A percentile compares a stretch with the other conserved stretches of the same genome.
These are phyloP conservation scores for Daldinia sp. DNA, from an alignment of 2,329 filamentous ascomycete species.

Conservation along the genomic window DNA sequence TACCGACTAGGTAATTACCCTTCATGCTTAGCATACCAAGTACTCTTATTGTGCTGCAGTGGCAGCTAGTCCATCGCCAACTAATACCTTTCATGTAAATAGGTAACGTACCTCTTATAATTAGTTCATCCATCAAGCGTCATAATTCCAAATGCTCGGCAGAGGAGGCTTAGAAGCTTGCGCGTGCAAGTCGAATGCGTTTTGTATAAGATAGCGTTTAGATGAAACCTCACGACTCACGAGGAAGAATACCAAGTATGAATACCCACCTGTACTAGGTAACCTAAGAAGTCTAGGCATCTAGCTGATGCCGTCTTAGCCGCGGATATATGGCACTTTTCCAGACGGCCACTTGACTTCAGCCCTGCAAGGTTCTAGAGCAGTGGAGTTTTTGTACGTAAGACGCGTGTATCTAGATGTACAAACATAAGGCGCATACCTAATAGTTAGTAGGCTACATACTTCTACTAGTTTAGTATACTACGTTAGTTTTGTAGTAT, in stretches of 20 bases:
- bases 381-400: slow-evolving; percentile 19
- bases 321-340: slow-evolving; percentile 16
- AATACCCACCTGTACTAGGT: background rate
- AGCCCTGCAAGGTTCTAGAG: slow-evolving; percentile 31
- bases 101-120: background rate
- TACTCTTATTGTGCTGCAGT: background rate
- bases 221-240: slow-evolving; percentile 10
- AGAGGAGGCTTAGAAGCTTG: background rate
- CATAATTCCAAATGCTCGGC: background rate
- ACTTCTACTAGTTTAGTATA: too few species aligned
- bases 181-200: background rate
- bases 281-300: background rate
- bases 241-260: background rate
- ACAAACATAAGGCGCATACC: background rate
- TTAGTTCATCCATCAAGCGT: slow-evolving; percentile 6
- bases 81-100: slow-evolving; percentile 8
- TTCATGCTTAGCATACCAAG: background rate
- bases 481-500: too few species aligned
- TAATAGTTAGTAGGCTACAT: too few species aligned
- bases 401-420: background rate
- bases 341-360: slow-evolving; percentile 21
- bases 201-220: background rate
- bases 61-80: background rate
- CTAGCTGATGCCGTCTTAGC: slow-evolving; percentile 35
- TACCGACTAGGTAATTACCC: background rate